These are phyloP conservation scores for Hirsutella rhossiliensis DNA, from an alignment of 2,329 filamentous ascomycete genomes.

Conservation along the genomic window DNA sequence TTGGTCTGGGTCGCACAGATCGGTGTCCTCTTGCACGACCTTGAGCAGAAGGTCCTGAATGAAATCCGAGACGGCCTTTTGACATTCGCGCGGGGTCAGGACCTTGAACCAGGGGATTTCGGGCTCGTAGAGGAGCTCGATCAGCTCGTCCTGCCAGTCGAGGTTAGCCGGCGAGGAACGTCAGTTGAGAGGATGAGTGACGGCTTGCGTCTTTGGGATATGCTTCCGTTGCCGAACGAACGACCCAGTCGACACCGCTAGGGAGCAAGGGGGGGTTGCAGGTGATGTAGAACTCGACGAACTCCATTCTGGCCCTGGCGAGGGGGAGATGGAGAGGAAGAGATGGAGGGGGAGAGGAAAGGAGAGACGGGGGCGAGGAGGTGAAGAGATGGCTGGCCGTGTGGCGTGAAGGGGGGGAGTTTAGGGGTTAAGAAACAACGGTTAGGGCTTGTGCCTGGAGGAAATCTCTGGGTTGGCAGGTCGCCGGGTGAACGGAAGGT, in stretches of 20 bases:
- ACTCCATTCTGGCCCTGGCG: background rate
- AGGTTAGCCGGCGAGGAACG: background rate
- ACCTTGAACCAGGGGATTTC: slow-evolving; percentile 23
- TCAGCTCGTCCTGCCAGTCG: slow-evolving; percentile 5
- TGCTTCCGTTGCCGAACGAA: slow-evolving; percentile 4
- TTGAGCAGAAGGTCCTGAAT: slow-evolving; percentile 10
- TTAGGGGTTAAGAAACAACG: background rate
- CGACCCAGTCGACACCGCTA: slow-evolving; percentile 14
- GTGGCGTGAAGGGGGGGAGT: background rate
- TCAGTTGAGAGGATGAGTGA: background rate
- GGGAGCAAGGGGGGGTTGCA: slow-evolving; percentile 22
- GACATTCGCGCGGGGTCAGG: slow-evolving; percentile 6
- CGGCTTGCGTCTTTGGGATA: background rate
- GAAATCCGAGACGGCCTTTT: slow-evolving; percentile 6
- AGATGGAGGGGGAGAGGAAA: background rate
- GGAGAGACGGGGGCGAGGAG: background rate
- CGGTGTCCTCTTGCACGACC: slow-evolving; percentile 9
- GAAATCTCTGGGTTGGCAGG: background rate
- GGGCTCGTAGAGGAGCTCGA: slow-evolving; percentile 24
- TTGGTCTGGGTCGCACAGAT: slow-evolving; percentile 2
- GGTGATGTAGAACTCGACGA: slow-evolving; percentile 20
- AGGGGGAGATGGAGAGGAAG: background rate
- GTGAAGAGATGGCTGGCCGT: background rate
- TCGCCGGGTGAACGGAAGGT: background rate
- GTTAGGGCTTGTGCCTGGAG: too few species aligned